Conservation (phyloP, 2,329 filamentous ascomycete species). For the Curvularia sp. region DNA sequence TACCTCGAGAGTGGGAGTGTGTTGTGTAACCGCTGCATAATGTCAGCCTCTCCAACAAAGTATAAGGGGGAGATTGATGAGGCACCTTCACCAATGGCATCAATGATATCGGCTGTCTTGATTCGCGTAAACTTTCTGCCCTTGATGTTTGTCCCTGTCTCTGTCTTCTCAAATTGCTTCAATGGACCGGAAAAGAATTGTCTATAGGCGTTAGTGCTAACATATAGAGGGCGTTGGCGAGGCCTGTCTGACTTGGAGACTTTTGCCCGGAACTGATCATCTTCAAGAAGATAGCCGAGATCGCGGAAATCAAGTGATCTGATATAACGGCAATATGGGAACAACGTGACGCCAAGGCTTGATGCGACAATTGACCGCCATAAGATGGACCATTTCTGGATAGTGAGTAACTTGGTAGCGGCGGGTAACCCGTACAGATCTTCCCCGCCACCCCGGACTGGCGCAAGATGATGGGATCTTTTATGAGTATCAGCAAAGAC, state of each 20-base stretch:
- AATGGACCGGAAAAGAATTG: slow-evolving; percentile 62
- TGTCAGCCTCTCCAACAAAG: slow-evolving; percentile 22
- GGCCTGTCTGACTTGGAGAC: slow-evolving; percentile 60
- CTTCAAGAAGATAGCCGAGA: slow-evolving; percentile 65
- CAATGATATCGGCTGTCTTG: slow-evolving; percentile 53
- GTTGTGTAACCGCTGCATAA: slow-evolving; percentile 54
- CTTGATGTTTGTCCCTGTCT: slow-evolving; percentile 31
- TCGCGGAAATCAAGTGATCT: slow-evolving; percentile 69
- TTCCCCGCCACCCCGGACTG: slow-evolving; percentile 56
- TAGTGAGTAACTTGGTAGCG: slow-evolving; percentile 55
- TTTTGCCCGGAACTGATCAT: slow-evolving; percentile 65
- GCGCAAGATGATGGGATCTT: slow-evolving; percentile 55
- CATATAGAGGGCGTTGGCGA: neutral
- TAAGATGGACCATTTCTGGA: slow-evolving; percentile 66
- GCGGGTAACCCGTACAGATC: slow-evolving; percentile 42
- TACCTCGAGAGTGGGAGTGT: slow-evolving; percentile 63
- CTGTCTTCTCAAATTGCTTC: slow-evolving; percentile 51
- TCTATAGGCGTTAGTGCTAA: slow-evolving; percentile 37
- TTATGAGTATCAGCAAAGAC: neutral
- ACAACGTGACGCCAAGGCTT: slow-evolving; percentile 66
- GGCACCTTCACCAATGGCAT: slow-evolving; percentile 59
- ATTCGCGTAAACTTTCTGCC: slow-evolving; percentile 46
- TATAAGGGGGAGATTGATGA: neutral
- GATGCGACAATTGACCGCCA: slow-evolving; percentile 75
- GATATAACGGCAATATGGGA: slow-evolving; percentile 74